Percentiles rank a stretch among this genome's conserved stretches.
These are phyloP conservation scores for Aspergillus brunneoviolaceus DNA, from an alignment of 2,329 filamentous ascomycete species.

Conservation along the genomic window DNA sequence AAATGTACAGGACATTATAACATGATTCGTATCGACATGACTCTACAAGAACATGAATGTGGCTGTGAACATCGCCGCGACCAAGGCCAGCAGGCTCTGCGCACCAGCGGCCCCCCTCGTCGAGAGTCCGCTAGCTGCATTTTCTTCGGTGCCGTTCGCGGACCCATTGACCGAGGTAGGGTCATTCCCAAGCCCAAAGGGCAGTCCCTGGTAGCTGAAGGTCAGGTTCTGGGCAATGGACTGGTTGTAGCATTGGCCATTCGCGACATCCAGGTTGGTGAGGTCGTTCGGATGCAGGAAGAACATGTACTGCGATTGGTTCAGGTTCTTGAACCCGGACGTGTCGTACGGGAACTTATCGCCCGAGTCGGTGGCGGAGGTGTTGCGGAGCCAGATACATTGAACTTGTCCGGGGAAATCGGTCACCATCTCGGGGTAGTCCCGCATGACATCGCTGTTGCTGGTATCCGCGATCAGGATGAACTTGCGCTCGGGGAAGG, in stretches of 20 bases:
- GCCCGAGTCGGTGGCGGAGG: background rate
- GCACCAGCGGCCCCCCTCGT: background rate
- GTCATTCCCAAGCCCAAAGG: background rate
- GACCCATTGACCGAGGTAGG: background rate
- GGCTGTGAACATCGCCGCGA: background rate
- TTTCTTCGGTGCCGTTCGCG: background rate
- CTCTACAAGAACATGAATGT: background rate
- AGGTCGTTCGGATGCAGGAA: background rate
- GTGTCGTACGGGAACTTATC: constrained; percentile 2
- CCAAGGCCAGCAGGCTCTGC: background rate
- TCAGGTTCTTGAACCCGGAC: background rate
- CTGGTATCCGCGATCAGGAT: constrained; percentile 2
- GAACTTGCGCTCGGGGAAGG: constrained; percentile 1
- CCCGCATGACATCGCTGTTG: constrained; percentile 4
- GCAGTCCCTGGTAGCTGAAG: constrained; percentile 1
- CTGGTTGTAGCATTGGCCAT: background rate
- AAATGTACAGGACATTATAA: too few species aligned
- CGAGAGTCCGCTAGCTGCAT: background rate
- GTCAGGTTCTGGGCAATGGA: constrained; percentile 2
- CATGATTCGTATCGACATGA: too few species aligned
- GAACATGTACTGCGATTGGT: constrained; percentile 4
- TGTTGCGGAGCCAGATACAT: constrained; percentile 1
- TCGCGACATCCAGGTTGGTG: background rate
- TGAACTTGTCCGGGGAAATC: constrained; percentile 1
- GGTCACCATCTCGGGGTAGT: constrained; percentile 2